Percentiles rank a stretch among this genome's conserved stretches.
These are phyloP conservation scores for Aspergillus tubingensis DNA, from an alignment of 2,329 filamentous ascomycete genomes.

Conservation along the genomic window DNA sequence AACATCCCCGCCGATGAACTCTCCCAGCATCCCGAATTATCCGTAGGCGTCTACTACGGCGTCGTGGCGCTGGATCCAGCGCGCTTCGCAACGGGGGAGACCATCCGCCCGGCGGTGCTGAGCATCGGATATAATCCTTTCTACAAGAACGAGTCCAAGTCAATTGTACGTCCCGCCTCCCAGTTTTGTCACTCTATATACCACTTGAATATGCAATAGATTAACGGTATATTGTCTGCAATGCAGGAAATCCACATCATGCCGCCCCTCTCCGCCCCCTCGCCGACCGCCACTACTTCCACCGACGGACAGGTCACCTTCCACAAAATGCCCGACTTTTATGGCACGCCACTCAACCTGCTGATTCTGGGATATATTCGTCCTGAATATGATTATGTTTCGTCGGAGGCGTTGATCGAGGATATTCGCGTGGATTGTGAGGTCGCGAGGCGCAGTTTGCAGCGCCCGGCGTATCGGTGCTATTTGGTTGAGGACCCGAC, in stretches of 20 bases:
- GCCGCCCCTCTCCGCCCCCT: constrained; percentile 62
- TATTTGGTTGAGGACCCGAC: constrained; percentile 42
- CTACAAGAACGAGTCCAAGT: constrained; percentile 86
- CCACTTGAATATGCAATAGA: too few species aligned
- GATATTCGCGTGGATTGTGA: constrained; percentile 90
- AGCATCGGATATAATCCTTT: constrained; percentile 96
- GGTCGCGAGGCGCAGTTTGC: constrained; percentile 74
- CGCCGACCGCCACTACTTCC: constrained; percentile 33
- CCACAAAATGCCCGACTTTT: constrained; percentile 69
- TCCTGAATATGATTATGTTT: constrained; percentile 84
- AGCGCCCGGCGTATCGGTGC: constrained; percentile 60
- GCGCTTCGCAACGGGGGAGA: constrained; percentile 29
- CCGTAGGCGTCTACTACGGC: constrained; percentile 90
- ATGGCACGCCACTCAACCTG: constrained; percentile 75
- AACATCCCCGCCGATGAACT: constrained; percentile 74
- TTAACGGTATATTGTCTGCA: too few species aligned
- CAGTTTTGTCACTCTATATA: neutral
- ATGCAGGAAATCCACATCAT: constrained; percentile 79
- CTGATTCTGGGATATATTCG: constrained; percentile 84
- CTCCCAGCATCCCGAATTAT: constrained; percentile 60
- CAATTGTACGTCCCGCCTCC: constrained; percentile 56
- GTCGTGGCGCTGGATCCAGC: constrained; percentile 71
- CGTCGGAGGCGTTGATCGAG: constrained; percentile 76
- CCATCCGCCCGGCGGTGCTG: constrained; percentile 83
- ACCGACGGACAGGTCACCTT: constrained; percentile 34